Base-by-base conservation (phyloP, 345 rosid species). In the Camelina sativa region DNA sequence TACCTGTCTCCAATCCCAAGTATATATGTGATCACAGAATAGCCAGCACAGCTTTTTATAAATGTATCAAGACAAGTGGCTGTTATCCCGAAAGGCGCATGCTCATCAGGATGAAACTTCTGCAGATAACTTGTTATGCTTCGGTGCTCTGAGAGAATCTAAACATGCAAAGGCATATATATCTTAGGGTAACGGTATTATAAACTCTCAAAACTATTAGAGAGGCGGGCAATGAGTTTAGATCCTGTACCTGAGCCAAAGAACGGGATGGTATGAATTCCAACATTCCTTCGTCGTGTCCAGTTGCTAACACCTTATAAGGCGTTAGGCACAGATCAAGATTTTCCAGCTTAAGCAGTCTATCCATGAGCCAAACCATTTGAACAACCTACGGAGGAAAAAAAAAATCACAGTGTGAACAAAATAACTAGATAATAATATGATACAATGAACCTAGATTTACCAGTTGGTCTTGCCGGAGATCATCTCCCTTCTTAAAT, bases 301-400 rank as follows among this genome's bases (percentile, higher is more conserved):
- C 97, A 41, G 98, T 92, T 69, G 98, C 99, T 75, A 95, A 90
- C 73, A 95, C 99, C 81, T 88, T 89, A 78, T 85, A 92, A 58
- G 98, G 98, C 74, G 98, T 95, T 74, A 95, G 77, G 75, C 90
- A 87, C 67, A 95, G 82, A 80, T 95, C 98, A 65, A 95, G 91
- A 83, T 95, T 95, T 80, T 95, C 99, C 72, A 90, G 84, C 85
- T 95, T 92, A 52, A 95, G 96, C 73, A 92, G 81, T 56, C 99
- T 89, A 87, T 95, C 99, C 99, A 95, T 92, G 53, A 95, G 97
- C 70, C 92, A 95, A 34, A 95, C 99, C 98, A 95, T 92, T 88
- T 92, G 99, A 67, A 95, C 88, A 82, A 95, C 97, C 98, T 95
- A 78, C 9, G 0, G 38, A 65, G 57, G 12, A 58, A 25, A 11